phyloP scores from a whole-genome alignment of 805 yeast genomes.

The Lipomyces sp. region DNA sequence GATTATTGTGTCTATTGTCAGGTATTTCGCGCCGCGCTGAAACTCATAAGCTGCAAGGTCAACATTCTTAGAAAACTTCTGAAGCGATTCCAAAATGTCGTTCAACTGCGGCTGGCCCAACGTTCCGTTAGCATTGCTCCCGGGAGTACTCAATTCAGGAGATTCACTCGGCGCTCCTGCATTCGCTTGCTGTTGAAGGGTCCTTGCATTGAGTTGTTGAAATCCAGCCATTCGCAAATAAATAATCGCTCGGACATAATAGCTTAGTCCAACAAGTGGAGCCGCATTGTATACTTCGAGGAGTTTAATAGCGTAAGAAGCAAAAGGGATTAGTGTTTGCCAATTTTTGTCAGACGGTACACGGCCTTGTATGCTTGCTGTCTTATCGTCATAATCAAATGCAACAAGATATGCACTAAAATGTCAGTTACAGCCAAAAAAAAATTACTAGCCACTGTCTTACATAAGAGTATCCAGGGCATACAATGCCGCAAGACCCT shows the following conservation, averaged over 20 bases:
- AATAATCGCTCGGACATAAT: constrained; percentile 31
- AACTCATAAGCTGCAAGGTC: constrained; percentile 27
- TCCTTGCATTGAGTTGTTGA: constrained; percentile 11
- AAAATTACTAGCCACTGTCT: background rate
- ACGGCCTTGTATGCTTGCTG: constrained; percentile 9
- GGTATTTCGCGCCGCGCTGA: constrained; percentile 19
- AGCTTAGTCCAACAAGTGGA: constrained; percentile 26
- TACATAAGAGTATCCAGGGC: constrained; percentile 42
- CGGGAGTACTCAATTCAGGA: constrained; percentile 5
- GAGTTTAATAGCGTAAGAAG: constrained; percentile 21
- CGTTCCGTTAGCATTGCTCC: background rate
- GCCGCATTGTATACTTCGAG: constrained; percentile 22
- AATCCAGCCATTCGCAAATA: constrained; percentile 25
- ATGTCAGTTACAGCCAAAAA: background rate
- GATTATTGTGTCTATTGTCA: constrained; percentile 16
- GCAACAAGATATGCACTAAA: constrained; percentile 29
- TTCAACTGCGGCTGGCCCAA: background rate
- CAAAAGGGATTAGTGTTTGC: constrained; percentile 27
- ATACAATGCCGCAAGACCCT: constrained; percentile 37
- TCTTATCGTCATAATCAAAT: constrained; percentile 32
- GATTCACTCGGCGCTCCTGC: background rate
- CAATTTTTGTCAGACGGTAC: constrained; percentile 29
- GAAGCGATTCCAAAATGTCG: constrained; percentile 4
- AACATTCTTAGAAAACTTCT: constrained; percentile 7
- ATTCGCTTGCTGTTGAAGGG: constrained; percentile 2